Evolutionary conservation across 179 eudicot species (phyloP), one percentile per base, ranked within the genome.

Genomic region (Amaranthus tricolor): DNA sequence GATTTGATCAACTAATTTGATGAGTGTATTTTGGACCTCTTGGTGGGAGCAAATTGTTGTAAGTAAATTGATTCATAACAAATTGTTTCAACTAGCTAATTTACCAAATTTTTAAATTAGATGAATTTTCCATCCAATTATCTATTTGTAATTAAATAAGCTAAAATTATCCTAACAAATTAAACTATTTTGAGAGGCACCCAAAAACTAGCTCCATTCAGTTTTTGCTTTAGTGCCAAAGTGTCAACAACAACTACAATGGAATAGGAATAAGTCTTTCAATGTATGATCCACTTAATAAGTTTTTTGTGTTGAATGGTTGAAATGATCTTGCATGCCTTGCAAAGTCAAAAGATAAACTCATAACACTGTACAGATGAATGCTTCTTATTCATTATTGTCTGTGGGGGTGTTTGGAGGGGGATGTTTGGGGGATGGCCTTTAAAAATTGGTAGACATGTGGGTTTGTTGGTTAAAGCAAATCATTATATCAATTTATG

Each of bases 211-310:
- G 49, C 72, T 20, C 13, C 60, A 52, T 13, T 52, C 48, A 31
- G 12, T 8, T 6, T 68, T 68, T 43, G 67, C 49, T 62, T 62
- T 49, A 62, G 40, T 31, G 40, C 47, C n/a, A 40, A 31, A 6
- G n/a, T 60, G 44, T 65, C 20, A 65, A 65, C 69, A 16, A 65
- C 47, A 68, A 68, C 43, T 68, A 24, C 2, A 68, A 52, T 7
- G 8, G 52, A 1, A 21, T 51, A 20, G 44, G 6, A 24, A 52
- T 24, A 6, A 11, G 9, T 53, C 2, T 0, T 13, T 24, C 6
- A 51, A 6, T 21, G 71, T 10, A 24, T 51, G 19, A 49, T 66
- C 40, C 70, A 66, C 55, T 49, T 66, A 5, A 5, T 31, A 0
- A 31, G 40, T 66, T 66, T 66, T 6, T 11, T 51, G 15, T 62